These are phyloP conservation scores for Ophiocytium majus DNA, from an alignment of 352 stramenopile genomes.

Conservation along the genomic window DNA sequence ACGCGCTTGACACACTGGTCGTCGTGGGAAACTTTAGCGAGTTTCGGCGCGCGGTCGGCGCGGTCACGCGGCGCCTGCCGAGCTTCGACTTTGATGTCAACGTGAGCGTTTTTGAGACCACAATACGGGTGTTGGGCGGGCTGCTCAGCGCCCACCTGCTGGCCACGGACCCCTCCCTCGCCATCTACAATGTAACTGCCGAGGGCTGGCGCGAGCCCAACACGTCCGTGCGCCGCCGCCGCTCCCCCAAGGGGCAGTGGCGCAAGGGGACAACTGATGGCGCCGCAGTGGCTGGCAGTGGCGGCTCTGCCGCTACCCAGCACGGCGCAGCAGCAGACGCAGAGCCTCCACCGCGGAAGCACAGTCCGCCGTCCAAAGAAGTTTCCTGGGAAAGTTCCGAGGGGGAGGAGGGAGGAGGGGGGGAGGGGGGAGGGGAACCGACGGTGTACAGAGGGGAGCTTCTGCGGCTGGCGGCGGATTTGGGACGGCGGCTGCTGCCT, in stretches of 20 bases:
- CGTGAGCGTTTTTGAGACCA: conserved; percentile 94
- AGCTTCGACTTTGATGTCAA: conserved; percentile 68
- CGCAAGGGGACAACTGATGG: not conserved
- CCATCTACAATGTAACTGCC: conserved; percentile 27
- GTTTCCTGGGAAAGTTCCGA: not conserved
- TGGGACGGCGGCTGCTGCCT: conserved; percentile 87
- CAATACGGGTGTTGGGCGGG: conserved; percentile 90
- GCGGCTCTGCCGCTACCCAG: not conserved
- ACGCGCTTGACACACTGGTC: conserved; percentile 68
- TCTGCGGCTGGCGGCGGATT: conserved; percentile 83
- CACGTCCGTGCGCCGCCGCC: no score
- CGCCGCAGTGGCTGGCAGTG: no score
- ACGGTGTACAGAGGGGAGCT: conserved; percentile 84
- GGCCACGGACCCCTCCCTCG: conserved; percentile 59
- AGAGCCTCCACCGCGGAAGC: no score
- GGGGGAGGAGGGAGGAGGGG: not conserved
- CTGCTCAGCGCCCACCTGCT: conserved; percentile 88
- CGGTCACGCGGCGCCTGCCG: conserved; percentile 48
- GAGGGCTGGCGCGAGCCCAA: no score
- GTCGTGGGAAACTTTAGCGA: conserved; percentile 72
- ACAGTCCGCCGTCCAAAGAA: no score
- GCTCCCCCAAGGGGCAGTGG: not conserved
- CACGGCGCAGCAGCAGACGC: no score
- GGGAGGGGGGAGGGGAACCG: no score
- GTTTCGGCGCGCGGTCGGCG: conserved; percentile 68